A percentile compares a stretch with the other conserved stretches of the same genome.
Evolutionary conservation across 495 filamentous ascomycete genomes (phyloP).

Genomic region (Neurospora discreta): DNA sequence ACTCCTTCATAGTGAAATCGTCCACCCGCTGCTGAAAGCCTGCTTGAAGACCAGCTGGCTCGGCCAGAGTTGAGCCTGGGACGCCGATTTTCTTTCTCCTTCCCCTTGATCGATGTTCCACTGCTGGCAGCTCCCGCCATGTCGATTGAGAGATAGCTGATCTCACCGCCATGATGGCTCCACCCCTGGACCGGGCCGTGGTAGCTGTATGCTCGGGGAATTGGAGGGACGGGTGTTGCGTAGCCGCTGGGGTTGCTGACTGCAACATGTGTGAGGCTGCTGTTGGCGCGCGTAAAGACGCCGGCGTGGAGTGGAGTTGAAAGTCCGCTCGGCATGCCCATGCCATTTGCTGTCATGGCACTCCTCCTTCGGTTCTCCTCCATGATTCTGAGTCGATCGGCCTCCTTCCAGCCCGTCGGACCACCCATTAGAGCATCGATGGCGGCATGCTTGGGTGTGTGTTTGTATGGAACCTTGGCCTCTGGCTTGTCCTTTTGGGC

Average conservation of each 20-base stretch:
- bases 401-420: slow-evolving; percentile 37
- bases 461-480: slow-evolving; percentile 37
- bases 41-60: slow-evolving; percentile 21
- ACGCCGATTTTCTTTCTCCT: slow-evolving; percentile 26
- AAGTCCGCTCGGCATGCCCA: slow-evolving; percentile 18
- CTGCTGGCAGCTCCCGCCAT: neutral
- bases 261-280: slow-evolving; percentile 30
- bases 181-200: slow-evolving; percentile 24
- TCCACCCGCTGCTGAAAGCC: slow-evolving; percentile 4
- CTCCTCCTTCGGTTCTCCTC: slow-evolving; percentile 33
- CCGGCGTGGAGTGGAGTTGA: slow-evolving; percentile 13
- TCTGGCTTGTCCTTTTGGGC: slow-evolving; percentile 31
- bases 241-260: slow-evolving; percentile 24
- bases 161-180: slow-evolving; percentile 10
- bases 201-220: slow-evolving; percentile 34
- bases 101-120: slow-evolving; percentile 3
- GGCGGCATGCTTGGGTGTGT: slow-evolving; percentile 47
- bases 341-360: slow-evolving; percentile 24
- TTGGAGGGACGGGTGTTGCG: slow-evolving; percentile 28
- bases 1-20: slow-evolving; percentile 3
- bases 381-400: slow-evolving; percentile 28
- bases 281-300: slow-evolving; percentile 29
- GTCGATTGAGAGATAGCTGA: slow-evolving; percentile 13
- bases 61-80: slow-evolving; percentile 13
- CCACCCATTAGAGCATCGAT: slow-evolving; percentile 43